Percentiles rank a stretch among this genome's conserved stretches.
phyloP scores from a whole-genome alignment of 352 stramenopile genomes.

The Globisporangium heterothallicum region DNA sequence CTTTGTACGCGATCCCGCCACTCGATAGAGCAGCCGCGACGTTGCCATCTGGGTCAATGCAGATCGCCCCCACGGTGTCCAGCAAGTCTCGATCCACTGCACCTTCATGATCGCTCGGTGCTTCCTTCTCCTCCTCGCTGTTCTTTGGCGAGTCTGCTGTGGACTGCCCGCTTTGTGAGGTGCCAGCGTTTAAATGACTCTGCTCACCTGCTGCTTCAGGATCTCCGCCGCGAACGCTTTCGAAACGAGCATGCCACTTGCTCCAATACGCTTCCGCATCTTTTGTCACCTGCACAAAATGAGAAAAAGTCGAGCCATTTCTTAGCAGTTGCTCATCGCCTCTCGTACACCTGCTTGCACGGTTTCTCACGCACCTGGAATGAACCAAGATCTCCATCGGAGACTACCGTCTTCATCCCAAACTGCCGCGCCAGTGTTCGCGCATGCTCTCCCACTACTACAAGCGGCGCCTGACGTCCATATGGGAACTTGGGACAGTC shows the following conservation, averaged over 20 bases:
- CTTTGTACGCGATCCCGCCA: slow-evolving; percentile 60
- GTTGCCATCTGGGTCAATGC: slow-evolving; percentile 45
- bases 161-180: not conserved
- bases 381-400: slow-evolving; percentile 16
- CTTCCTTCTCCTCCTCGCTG: slow-evolving; percentile 1
- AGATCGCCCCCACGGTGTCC: slow-evolving; percentile 64
- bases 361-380: slow-evolving; percentile 33
- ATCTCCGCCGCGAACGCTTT: not conserved
- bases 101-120: not conserved
- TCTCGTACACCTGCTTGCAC: not conserved
- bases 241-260: slow-evolving; percentile 41
- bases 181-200: not conserved
- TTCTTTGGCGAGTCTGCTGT: not conserved
- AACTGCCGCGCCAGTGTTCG: slow-evolving; percentile 25
- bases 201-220: not conserved
- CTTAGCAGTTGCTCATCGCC: not conserved
- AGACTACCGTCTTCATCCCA: slow-evolving; percentile 28
- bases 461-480: slow-evolving; percentile 48
- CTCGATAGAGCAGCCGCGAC: slow-evolving; percentile 59
- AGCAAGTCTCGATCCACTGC: slow-evolving; percentile 16
- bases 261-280: slow-evolving; percentile 27
- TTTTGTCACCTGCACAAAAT: not conserved
- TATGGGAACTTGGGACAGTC: slow-evolving; percentile 16
- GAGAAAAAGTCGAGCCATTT: not conserved
- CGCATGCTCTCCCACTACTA: slow-evolving; percentile 47